Evolutionary conservation across 73 alveolate species (phyloP).

Genomic region (Blepharisma stoltei): DNA sequence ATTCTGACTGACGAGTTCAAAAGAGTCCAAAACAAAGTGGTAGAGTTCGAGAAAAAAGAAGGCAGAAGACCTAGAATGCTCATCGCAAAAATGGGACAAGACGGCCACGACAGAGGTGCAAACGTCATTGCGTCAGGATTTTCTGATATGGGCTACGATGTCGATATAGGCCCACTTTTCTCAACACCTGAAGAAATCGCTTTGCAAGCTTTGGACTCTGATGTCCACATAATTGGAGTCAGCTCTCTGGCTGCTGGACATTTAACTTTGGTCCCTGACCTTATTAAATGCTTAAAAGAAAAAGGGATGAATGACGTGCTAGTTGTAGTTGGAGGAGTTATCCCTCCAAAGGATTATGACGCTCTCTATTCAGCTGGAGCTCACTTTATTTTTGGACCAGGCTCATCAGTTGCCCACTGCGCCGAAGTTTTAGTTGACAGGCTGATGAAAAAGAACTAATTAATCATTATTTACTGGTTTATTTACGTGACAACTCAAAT

Average conservation of each 20-base stretch:
- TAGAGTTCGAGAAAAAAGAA: slow-evolving; percentile 52
- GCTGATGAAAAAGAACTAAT: slow-evolving; percentile 12
- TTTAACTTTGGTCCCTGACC: slow-evolving; percentile 57
- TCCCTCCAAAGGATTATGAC: slow-evolving; percentile 62
- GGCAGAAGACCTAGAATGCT: slow-evolving; percentile 71
- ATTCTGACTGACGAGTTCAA: slow-evolving; percentile 43
- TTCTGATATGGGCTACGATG: slow-evolving; percentile 73
- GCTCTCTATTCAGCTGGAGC: slow-evolving; percentile 58
- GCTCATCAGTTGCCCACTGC: slow-evolving; percentile 54
- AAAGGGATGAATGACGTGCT: slow-evolving; percentile 56
- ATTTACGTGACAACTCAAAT: too few relatives aligned
- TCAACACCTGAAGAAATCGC: slow-evolving; percentile 75
- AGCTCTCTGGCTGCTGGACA: slow-evolving; percentile 75
- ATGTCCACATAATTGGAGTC: slow-evolving; percentile 68
- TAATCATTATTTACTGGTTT: too few relatives aligned
- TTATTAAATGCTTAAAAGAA: slow-evolving; percentile 41
- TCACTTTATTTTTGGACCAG: slow-evolving; percentile 62
- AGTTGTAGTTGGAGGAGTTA: slow-evolving; percentile 66
- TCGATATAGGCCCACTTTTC: slow-evolving; percentile 72
- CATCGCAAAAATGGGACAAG: slow-evolving; percentile 72
- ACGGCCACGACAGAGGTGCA: slow-evolving; percentile 80
- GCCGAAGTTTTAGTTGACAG: slow-evolving; percentile 43
- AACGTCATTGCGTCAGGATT: slow-evolving; percentile 70
- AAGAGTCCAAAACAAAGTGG: slow-evolving; percentile 35
- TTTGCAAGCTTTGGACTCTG: slow-evolving; percentile 62